phyloP scores from a whole-genome alignment of 2,329 filamentous ascomycete species.

The Aspergillus melleus region DNA sequence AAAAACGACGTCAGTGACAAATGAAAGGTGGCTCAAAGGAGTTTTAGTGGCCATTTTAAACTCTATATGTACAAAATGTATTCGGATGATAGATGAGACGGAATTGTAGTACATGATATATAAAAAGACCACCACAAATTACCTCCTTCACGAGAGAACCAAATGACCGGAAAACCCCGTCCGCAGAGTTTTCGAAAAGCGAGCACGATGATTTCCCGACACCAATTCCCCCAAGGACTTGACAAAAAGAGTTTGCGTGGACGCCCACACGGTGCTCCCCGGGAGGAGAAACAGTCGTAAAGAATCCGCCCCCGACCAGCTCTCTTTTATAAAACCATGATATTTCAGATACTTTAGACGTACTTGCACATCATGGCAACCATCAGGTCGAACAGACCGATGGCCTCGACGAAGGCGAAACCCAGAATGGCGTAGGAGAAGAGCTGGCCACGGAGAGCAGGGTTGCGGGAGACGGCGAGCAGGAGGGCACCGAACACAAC shows the following conservation, averaged over 20 bases:
- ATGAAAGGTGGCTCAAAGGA: conserved; percentile 6
- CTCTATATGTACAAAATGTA: conserved; percentile 33
- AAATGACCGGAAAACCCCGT: neutral
- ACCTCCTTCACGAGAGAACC: conserved; percentile 12
- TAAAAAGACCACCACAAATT: conserved; percentile 30
- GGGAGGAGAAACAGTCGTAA: neutral
- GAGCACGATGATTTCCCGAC: neutral
- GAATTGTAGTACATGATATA: conserved; percentile 32
- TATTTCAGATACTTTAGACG: conserved; percentile 49
- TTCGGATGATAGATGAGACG: conserved; percentile 24
- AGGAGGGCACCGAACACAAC: conserved; percentile 89
- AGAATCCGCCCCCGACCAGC: neutral
- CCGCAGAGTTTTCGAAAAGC: no score
- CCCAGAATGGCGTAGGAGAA: conserved; percentile 95
- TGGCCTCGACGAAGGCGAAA: conserved; percentile 91
- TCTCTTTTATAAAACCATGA: conserved; percentile 1
- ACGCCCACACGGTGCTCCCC: neutral
- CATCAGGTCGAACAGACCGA: conserved; percentile 79
- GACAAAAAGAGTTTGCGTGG: neutral
- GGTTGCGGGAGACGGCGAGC: conserved; percentile 89
- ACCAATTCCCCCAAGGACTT: neutral
- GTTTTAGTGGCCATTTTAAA: conserved; percentile 29
- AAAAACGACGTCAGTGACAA: neutral
- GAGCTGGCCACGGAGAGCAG: conserved; percentile 89
- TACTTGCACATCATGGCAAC: conserved; percentile 93